phyloP scores from a whole-genome alignment of 768 basidiomycete species.

The Auriculariales sp. region DNA sequence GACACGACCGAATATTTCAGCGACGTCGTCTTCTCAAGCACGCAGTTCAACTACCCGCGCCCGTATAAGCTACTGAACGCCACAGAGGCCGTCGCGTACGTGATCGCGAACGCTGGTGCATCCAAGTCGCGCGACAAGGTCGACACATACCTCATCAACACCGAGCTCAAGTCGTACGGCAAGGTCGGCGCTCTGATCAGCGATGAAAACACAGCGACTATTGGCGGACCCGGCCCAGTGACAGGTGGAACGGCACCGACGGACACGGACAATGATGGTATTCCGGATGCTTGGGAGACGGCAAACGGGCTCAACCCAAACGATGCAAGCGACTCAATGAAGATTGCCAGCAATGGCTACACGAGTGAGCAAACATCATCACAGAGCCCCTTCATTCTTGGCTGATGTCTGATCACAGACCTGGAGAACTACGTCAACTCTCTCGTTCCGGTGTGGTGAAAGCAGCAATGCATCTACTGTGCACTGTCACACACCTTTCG shows the following conservation, averaged over 20 bases:
- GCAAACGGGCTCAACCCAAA: conserved; percentile 20
- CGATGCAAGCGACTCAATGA: conserved; percentile 15
- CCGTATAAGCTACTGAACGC: conserved; percentile 17
- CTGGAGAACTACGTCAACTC: conserved; percentile 25
- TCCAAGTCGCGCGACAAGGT: conserved; percentile 20
- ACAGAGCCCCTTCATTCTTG: background rate
- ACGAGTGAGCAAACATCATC: conserved; percentile 15
- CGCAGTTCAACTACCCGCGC: conserved; percentile 19
- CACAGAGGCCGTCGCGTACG: conserved; percentile 17
- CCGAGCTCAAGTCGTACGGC: conserved; percentile 19
- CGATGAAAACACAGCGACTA: conserved; percentile 16
- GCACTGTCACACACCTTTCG: too few species aligned
- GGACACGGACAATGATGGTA: conserved; percentile 20
- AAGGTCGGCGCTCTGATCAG: conserved; percentile 20
- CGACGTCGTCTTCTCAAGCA: conserved; percentile 18
- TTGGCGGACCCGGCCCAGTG: conserved; percentile 19
- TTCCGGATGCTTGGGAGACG: conserved; percentile 20
- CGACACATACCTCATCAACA: conserved; percentile 19
- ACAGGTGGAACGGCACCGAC: conserved; percentile 18
- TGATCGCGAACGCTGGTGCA: conserved; percentile 18
- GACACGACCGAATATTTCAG: conserved; percentile 16
- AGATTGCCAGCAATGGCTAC: conserved; percentile 21
- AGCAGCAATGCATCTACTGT: conserved; percentile 24
- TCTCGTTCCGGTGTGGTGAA: conserved; percentile 10
- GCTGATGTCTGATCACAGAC: conserved; percentile 11